These are phyloP conservation scores for Nelumbo lutea DNA, from an alignment of 164 flowering plant genomes.

Conservation along the genomic window DNA sequence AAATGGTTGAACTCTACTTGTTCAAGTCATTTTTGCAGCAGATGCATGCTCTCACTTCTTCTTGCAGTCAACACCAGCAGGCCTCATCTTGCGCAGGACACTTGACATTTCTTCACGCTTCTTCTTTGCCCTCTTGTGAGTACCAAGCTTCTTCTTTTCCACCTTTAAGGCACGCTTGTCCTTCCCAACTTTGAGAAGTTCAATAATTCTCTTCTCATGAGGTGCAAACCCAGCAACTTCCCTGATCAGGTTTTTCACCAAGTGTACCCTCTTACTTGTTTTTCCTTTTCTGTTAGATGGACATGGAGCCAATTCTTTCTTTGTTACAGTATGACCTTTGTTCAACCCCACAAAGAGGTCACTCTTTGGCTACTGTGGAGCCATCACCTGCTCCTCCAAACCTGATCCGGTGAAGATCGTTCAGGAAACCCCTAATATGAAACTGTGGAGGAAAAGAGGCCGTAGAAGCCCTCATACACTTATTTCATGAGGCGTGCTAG, in stretches of 20 bases:
- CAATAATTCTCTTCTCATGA: too few relatives aligned
- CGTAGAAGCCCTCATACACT: too few relatives aligned
- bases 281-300: slow-evolving; percentile 40
- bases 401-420: too few relatives aligned
- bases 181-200: too few relatives aligned
- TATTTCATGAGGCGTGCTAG: too few relatives aligned
- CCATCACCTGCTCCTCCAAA: slow-evolving; percentile 19
- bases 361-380: slow-evolving; percentile 28
- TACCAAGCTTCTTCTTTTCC: slow-evolving; percentile 31
- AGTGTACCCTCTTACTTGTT: slow-evolving; percentile 35
- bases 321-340: slow-evolving; percentile 34
- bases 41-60: slow-evolving; percentile 19
- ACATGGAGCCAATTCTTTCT: slow-evolving; percentile 9
- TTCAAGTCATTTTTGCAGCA: too few relatives aligned
- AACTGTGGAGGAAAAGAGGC: too few relatives aligned
- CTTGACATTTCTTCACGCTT: slow-evolving; percentile 47
- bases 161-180: slow-evolving; percentile 37
- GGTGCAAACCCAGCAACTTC: slow-evolving; percentile 41
- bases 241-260: slow-evolving; percentile 31
- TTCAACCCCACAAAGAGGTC: slow-evolving; percentile 39
- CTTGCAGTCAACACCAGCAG: slow-evolving; percentile 29
- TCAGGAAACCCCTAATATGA: too few relatives aligned
- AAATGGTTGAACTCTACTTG: too few relatives aligned
- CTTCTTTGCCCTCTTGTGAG: neutral
- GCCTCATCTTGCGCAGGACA: slow-evolving; percentile 45